Evolutionary conservation across 805 yeast species (phyloP).

Genomic region (Maudiozyma turicensis): DNA sequence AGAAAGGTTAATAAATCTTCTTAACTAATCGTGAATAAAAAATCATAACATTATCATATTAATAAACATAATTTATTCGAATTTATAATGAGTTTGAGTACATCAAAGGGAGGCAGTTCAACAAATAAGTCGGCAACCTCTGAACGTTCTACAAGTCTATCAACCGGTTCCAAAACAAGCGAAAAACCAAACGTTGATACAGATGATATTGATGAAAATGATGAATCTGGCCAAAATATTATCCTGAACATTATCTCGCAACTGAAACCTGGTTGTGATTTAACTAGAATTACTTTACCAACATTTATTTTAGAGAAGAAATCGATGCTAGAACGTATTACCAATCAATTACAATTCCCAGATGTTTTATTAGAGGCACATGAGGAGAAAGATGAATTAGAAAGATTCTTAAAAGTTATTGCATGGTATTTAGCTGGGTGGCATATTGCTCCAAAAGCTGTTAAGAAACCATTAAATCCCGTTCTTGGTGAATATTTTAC

Average conservation of each 20-base stretch:
- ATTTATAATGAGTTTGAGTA: constrained; percentile 2
- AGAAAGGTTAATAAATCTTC: too few species aligned
- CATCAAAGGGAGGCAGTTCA: not conserved
- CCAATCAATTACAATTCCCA: constrained; percentile 80
- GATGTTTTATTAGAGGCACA: constrained; percentile 65
- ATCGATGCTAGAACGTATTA: constrained; percentile 91
- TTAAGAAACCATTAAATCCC: constrained; percentile 93
- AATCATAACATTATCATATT: too few species aligned
- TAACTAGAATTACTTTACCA: constrained; percentile 85
- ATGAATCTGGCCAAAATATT: constrained; percentile 80
- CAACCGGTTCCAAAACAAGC: not conserved
- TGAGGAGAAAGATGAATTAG: constrained; percentile 42
- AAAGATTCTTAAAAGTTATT: constrained; percentile 64
- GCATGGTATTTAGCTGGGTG: constrained; percentile 92
- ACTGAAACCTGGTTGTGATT: constrained; percentile 84
- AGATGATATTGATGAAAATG: constrained; percentile 87
- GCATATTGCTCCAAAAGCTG: constrained; percentile 98
- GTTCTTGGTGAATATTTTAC: constrained; percentile 85
- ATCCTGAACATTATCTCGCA: constrained; percentile 82
- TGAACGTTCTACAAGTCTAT: not conserved
- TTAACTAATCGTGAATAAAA: too few species aligned
- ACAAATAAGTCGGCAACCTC: not conserved
- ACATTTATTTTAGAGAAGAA: constrained; percentile 92
- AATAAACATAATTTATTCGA: too few species aligned
- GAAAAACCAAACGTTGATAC: constrained; percentile 20